A percentile compares a stretch with the other conserved stretches of the same genome.
Conservation (phyloP, 2,329 filamentous ascomycete species). For the Botrytis porri region DNA sequence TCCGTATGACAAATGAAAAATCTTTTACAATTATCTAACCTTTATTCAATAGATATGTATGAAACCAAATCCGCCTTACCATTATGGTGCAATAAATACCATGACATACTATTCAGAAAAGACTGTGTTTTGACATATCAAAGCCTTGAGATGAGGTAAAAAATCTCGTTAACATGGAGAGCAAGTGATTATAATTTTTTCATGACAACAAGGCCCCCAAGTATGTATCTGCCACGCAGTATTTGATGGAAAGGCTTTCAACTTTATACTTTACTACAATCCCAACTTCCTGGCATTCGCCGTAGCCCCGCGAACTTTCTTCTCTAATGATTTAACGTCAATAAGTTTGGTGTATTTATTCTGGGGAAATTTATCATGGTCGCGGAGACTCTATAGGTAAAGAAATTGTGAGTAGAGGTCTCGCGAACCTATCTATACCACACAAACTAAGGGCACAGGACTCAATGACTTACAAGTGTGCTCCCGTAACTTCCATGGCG, state of each 20-base stretch:
- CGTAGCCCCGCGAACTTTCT: background rate
- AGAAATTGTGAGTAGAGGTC: too few species aligned
- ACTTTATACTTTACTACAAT: background rate
- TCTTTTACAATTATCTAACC: background rate
- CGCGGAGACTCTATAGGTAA: background rate
- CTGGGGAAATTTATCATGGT: background rate
- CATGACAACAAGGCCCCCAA: too few species aligned
- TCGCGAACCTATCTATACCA: too few species aligned
- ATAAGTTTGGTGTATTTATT: background rate
- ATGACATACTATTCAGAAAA: too few species aligned
- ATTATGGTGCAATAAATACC: background rate
- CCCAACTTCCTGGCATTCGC: too few species aligned
- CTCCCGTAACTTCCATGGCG: background rate
- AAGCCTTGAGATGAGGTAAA: too few species aligned
- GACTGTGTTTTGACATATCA: too few species aligned
- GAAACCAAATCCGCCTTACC: background rate
- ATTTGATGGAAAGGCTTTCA: too few species aligned
- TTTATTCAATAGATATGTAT: background rate
- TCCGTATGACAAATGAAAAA: background rate
- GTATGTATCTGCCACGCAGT: too few species aligned
- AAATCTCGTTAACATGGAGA: background rate
- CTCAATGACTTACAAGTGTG: background rate
- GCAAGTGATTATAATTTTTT: background rate
- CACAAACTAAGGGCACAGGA: too few species aligned
- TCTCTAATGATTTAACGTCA: background rate